A percentile compares a stretch with the other conserved stretches of the same genome.
phyloP scores from a whole-genome alignment of 1,139 yeast genomes.

The Lodderomyces parapsilosis region DNA sequence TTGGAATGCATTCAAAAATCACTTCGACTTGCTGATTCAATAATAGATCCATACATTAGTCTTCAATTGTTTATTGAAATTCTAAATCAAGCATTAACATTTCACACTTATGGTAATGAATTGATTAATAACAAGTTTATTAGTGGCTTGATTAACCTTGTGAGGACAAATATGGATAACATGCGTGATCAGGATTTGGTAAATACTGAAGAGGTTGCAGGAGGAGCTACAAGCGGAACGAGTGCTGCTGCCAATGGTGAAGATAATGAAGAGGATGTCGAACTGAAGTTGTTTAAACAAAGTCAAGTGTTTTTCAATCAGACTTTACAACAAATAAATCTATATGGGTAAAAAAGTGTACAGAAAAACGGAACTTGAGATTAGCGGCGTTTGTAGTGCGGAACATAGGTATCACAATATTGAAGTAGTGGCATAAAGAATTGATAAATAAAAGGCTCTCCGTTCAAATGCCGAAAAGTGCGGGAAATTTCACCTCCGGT shows the following conservation, averaged over 20 bases:
- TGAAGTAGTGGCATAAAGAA: too few relatives aligned
- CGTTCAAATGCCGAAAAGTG: too few relatives aligned
- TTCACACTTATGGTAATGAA: slow-evolving; percentile 78
- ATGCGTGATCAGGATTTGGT: slow-evolving; percentile 33
- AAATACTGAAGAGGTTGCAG: slow-evolving; percentile 15
- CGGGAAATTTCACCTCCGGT: too few relatives aligned
- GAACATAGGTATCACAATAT: too few relatives aligned
- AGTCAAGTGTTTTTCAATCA: slow-evolving; percentile 53
- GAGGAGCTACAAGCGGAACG: too few relatives aligned
- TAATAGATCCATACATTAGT: slow-evolving; percentile 80
- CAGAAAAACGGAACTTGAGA: too few relatives aligned
- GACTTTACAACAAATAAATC: slow-evolving; percentile 50
- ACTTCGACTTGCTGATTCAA: slow-evolving; percentile 86
- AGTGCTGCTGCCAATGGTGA: slow-evolving; percentile 16
- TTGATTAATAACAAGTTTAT: slow-evolving; percentile 72
- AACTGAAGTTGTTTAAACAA: slow-evolving; percentile 32
- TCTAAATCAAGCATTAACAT: slow-evolving; percentile 79
- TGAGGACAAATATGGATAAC: slow-evolving; percentile 70
- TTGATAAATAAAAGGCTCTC: too few relatives aligned
- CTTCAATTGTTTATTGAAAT: slow-evolving; percentile 87
- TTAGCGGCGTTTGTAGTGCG: too few relatives aligned
- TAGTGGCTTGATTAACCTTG: slow-evolving; percentile 83
- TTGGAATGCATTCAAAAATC: slow-evolving; percentile 59
- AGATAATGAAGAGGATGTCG: slow-evolving; percentile 25
- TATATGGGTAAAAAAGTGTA: background rate